Evolutionary conservation across 352 stramenopile genomes (phyloP).

Genomic region (Pythium biforme): DNA sequence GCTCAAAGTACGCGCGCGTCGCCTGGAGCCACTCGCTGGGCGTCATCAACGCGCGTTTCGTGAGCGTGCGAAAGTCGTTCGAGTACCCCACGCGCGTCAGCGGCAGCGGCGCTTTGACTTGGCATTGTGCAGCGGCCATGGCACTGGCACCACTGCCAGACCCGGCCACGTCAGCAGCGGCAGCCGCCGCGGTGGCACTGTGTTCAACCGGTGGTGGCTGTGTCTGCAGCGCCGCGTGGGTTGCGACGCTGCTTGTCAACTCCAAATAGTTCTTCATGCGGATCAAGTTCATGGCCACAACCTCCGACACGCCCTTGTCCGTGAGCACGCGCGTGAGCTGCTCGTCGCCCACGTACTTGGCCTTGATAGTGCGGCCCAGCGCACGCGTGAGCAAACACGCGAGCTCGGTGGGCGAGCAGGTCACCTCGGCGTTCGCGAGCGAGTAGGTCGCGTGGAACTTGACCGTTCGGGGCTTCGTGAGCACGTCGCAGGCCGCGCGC

Average conservation of each 20-base stretch:
- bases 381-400: constrained; percentile 32
- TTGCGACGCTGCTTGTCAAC: background rate
- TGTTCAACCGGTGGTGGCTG: background rate
- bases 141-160: too few relatives aligned
- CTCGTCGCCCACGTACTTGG: constrained; percentile 44
- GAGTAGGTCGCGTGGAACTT: constrained; percentile 62
- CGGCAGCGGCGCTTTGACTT: constrained; percentile 15
- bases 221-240: constrained; percentile 14
- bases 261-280: constrained; percentile 53
- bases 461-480: constrained; percentile 33
- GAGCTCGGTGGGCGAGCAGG: constrained; percentile 48
- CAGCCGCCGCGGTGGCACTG: too few relatives aligned
- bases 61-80: constrained; percentile 52
- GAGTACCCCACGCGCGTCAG: constrained; percentile 40
- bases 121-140: background rate
- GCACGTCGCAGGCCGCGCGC: constrained; percentile 44
- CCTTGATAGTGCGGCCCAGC: constrained; percentile 50
- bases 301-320: constrained; percentile 46
- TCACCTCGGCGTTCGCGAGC: constrained; percentile 40
- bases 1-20: constrained; percentile 39
- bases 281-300: constrained; percentile 52
- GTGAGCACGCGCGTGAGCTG: constrained; percentile 45
- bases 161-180: too few relatives aligned
- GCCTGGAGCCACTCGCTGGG: constrained; percentile 51
- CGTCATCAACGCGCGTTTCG: constrained; percentile 38